These are phyloP conservation scores for Entrophospora sp. DNA, from an alignment of 192 early-diverging fungal species.

Conservation along the genomic window DNA sequence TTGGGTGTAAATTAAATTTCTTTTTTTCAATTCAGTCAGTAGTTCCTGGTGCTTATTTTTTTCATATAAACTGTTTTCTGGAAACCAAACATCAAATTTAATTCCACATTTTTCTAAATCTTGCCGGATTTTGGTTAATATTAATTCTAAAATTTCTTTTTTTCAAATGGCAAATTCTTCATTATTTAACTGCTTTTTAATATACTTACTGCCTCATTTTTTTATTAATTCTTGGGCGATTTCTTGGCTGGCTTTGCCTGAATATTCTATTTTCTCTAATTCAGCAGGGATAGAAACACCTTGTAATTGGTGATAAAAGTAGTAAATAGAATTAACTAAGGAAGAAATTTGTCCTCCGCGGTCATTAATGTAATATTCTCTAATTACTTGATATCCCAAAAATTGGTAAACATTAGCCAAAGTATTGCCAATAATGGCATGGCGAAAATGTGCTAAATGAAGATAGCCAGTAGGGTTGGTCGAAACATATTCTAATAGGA, in stretches of 20 bases:
- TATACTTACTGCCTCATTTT: neutral
- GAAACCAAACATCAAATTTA: conserved; percentile 1
- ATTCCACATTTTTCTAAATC: neutral
- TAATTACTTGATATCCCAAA: neutral
- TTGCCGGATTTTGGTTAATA: neutral
- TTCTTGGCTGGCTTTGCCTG: neutral
- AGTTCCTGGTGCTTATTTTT: neutral
- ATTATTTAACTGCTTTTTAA: neutral
- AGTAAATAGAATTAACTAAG: conserved; percentile 5
- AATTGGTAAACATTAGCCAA: neutral
- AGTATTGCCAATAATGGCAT: conserved; percentile 1
- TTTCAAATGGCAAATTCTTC: neutral
- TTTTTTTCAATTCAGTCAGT: neutral
- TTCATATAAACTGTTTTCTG: neutral
- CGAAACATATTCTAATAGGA: neutral
- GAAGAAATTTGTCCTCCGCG: conserved; percentile 1
- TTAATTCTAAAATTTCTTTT: conserved; percentile 6
- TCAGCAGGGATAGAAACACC: neutral
- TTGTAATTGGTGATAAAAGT: conserved; percentile 10
- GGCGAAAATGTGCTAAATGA: conserved; percentile 3
- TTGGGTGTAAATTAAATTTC: neutral
- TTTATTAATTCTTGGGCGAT: conserved; percentile 3
- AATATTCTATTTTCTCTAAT: neutral
- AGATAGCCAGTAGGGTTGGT: neutral
- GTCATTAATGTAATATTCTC: conserved; percentile 3